Conservation (phyloP, 2,329 filamentous ascomycete species). For the Botrytis fragariae region DNA sequence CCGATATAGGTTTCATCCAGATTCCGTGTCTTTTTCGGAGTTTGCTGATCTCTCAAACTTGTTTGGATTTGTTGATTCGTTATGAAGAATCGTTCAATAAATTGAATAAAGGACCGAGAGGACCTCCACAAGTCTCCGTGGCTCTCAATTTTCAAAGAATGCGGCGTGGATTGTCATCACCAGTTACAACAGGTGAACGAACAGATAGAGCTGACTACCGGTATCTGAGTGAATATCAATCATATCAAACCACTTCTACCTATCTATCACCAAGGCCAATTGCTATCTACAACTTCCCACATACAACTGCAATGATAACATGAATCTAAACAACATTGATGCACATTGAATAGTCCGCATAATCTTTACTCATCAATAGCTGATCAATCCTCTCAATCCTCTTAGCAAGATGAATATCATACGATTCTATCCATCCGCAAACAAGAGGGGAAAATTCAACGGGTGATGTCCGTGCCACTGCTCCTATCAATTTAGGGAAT, state of each 20-base stretch:
- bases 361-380: not conserved
- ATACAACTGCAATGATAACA: not conserved
- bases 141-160: not conserved
- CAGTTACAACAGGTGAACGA: not conserved
- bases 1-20: not conserved
- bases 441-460: not conserved
- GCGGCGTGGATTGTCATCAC: not conserved
- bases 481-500: not conserved
- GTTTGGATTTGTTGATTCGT: not conserved
- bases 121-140: not conserved
- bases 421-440: not conserved
- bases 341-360: not conserved
- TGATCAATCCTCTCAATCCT: not conserved
- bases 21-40: not conserved
- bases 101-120: not conserved
- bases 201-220: not conserved
- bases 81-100: not conserved
- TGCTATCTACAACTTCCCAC: not conserved
- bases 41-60: not conserved
- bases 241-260: not conserved
- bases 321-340: not conserved
- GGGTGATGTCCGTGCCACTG: conserved; percentile 9
- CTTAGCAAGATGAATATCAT: not conserved
- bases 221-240: not conserved
- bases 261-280: not conserved